Evolutionary conservation across 2,329 filamentous ascomycete genomes (phyloP).

Genomic region (Arthrinium puccinioides): DNA sequence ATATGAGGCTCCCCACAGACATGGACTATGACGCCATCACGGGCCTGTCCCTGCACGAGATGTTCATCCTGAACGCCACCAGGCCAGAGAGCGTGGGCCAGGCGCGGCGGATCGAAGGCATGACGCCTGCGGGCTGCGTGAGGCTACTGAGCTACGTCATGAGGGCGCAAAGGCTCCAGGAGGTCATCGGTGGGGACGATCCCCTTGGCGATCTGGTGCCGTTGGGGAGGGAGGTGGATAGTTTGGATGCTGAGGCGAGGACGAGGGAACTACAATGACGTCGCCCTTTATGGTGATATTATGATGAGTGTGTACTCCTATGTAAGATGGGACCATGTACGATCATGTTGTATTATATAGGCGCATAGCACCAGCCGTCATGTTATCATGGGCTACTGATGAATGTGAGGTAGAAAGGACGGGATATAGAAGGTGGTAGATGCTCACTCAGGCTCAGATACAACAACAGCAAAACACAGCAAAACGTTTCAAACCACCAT

Average conservation of each 20-base stretch:
- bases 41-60: conserved; percentile 76
- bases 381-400: no score
- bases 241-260: conserved; percentile 31
- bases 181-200: conserved; percentile 2
- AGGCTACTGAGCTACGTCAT: conserved; percentile 54
- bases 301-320: no score
- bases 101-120: conserved; percentile 78
- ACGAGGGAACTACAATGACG: conserved; percentile 27
- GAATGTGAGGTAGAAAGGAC: no score
- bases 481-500: no score
- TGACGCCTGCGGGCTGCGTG: conserved; percentile 54
- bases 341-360: no score
- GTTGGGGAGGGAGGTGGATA: conserved; percentile 27
- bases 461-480: no score
- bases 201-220: conserved; percentile 16
- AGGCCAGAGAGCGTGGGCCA: conserved; percentile 82
- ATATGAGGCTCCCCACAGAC: conserved; percentile 61
- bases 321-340: no score
- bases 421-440: no score
- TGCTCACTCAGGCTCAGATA: no score
- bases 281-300: no score
- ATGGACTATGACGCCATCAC: conserved; percentile 69
- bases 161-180: conserved; percentile 7
- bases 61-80: conserved; percentile 59
- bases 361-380: no score